phyloP scores from a whole-genome alignment of 176 grass and related monocot species.

The Paspalum vaginatum region DNA sequence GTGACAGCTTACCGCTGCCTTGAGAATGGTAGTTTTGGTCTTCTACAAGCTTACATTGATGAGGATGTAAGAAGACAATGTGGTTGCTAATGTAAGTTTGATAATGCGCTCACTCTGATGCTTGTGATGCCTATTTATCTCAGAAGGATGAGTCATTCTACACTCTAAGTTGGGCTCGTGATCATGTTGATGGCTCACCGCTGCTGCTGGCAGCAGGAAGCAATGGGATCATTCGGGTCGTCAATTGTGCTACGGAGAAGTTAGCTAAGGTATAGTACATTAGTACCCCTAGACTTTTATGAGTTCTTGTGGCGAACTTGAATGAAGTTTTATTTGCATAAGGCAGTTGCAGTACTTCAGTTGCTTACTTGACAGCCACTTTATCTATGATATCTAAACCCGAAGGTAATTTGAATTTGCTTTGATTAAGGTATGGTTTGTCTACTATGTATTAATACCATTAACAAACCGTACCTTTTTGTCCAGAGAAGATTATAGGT shows the following conservation, averaged over 20 bases:
- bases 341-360: background rate
- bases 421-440: background rate
- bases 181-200: slow-evolving; percentile 68
- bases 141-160: slow-evolving; percentile 96
- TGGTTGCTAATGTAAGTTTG: slow-evolving; percentile 8
- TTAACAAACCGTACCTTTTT: slow-evolving; percentile 27
- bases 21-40: slow-evolving; percentile 63
- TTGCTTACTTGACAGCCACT: slow-evolving; percentile 9
- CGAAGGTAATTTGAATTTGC: slow-evolving; percentile 2
- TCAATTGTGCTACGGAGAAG: slow-evolving; percentile 85
- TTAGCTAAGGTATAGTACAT: slow-evolving; percentile 67
- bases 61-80: slow-evolving; percentile 69
- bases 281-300: background rate
- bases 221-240: slow-evolving; percentile 80
- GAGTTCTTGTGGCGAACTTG: slow-evolving; percentile 2
- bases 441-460: background rate
- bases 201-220: slow-evolving; percentile 87
- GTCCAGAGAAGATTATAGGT: slow-evolving; percentile 21
- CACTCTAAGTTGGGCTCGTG: slow-evolving; percentile 89
- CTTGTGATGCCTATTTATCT: slow-evolving; percentile 12
- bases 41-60: slow-evolving; percentile 78
- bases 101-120: slow-evolving; percentile 28
- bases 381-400: background rate
- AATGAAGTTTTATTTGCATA: slow-evolving; percentile 12
- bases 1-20: slow-evolving; percentile 79